Conservation (phyloP, 1,139 yeast species). For the Pichiaceae sp. region DNA sequence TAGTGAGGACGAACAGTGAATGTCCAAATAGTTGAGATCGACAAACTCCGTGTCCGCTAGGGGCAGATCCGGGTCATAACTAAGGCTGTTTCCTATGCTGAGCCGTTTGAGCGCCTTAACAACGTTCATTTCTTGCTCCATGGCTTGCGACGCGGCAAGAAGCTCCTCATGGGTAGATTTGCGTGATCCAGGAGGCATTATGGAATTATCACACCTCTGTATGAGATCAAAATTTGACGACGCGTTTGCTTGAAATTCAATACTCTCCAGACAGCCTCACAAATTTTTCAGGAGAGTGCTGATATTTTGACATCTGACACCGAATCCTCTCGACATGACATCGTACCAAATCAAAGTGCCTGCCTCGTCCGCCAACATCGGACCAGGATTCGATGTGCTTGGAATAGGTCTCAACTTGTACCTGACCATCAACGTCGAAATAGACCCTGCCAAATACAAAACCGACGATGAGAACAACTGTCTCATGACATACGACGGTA, state of each 20-base stretch:
- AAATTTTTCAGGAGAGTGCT: neutral
- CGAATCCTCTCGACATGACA: too few species aligned
- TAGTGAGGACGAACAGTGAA: conserved; percentile 5
- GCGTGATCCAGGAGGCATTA: conserved; percentile 6
- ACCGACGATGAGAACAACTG: conserved; percentile 68
- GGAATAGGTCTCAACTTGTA: conserved; percentile 81
- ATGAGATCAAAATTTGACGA: too few species aligned
- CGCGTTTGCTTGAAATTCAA: too few species aligned
- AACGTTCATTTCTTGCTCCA: conserved; percentile 48
- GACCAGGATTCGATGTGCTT: conserved; percentile 95
- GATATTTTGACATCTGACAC: neutral
- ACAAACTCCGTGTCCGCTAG: conserved; percentile 27
- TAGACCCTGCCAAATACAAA: conserved; percentile 38
- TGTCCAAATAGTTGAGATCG: conserved; percentile 13
- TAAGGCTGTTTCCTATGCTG: conserved; percentile 46
- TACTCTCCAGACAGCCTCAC: too few species aligned
- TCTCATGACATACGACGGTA: conserved; percentile 53
- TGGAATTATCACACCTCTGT: too few species aligned
- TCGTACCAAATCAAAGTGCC: conserved; percentile 57
- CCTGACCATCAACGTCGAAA: conserved; percentile 57
- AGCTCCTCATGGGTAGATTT: conserved; percentile 24
- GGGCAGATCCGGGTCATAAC: conserved; percentile 51
- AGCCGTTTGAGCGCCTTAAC: conserved; percentile 51
- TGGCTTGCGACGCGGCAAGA: conserved; percentile 26
- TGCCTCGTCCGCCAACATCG: conserved; percentile 95